Evolutionary conservation across 306 rosid genomes (phyloP).

Genomic region (Castanea sativa): DNA sequence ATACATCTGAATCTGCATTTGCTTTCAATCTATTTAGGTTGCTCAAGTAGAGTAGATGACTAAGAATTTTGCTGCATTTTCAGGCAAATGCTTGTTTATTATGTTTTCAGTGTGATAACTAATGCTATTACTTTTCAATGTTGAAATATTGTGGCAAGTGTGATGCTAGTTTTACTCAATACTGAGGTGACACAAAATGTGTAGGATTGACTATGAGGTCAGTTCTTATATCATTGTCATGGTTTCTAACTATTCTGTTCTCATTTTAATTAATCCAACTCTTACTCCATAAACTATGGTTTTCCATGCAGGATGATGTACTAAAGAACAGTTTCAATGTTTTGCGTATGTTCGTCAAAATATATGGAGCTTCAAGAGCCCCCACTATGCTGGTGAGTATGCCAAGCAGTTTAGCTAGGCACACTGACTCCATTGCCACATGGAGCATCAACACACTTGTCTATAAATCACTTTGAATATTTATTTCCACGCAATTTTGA

Average conservation of each 20-base stretch:
- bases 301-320: conserved; percentile 75
- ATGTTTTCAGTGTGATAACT: conserved; percentile 19
- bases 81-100: not conserved
- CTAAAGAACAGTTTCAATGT: conserved; percentile 75
- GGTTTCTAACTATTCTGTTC: not conserved
- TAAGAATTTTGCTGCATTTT: not conserved
- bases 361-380: conserved; percentile 73
- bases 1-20: not conserved
- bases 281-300: not conserved
- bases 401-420: not conserved
- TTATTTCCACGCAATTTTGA: not conserved
- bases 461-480: not conserved
- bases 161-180: conserved; percentile 26
- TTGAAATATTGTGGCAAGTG: conserved; percentile 23
- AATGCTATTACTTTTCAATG: conserved; percentile 5
- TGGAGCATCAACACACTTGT: not conserved
- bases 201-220: conserved; percentile 96
- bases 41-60: not conserved
- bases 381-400: conserved; percentile 75
- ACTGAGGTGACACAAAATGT: conserved; percentile 32
- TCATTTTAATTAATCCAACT: not conserved
- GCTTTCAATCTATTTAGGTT: not conserved
- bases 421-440: not conserved
- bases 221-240: conserved; percentile 15
- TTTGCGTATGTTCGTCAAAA: conserved; percentile 75